Evolutionary conservation across 805 yeast species (phyloP), one percentile per base, ranked within the genome.

Genomic region (Wickerhamia fluorescens): DNA sequence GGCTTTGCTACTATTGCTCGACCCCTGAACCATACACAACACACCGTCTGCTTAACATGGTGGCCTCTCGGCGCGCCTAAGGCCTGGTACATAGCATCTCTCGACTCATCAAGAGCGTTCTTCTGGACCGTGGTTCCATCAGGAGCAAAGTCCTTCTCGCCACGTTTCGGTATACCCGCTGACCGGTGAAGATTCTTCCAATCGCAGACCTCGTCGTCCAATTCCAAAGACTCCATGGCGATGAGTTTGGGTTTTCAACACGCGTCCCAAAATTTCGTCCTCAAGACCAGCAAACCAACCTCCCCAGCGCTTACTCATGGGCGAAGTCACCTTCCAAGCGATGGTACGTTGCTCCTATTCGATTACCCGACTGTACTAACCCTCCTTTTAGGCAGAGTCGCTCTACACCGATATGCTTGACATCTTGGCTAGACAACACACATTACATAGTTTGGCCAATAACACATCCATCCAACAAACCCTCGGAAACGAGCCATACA

Each of bases 111-210:
- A 4, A 88, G 60, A 11, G 59, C 51, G 4, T 47, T 35, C 4
- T 44, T 49, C 48, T 83, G 92, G 5, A 60, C 47, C 5, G 45
- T 41, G 0, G 87, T 77, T 1, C 84, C 86, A 47, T 80, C 89
- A 0, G 94, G 95, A 35, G 77, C 94, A 40, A 75, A 82, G 40
- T 84, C 95, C 49, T 88, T 88, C 33, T 76, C 87, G 2, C 95
- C 95, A 36, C 89, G 59, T 40, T 75, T 80, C 3, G 88, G 88
- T 2, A 78, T 36, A 28, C 26, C 63, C 35, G 35, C 53, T 4
- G 25, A 26, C 20, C 41, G 40, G n/a, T n/a, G n/a, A 20, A 49
- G 32, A 6, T 32, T 47, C 7, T 67, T 56, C 83, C 83, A 76
- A 37, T 75, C 79, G 36, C 68, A 75, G 4, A 56, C 42, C 24